phyloP scores from a whole-genome alignment of 2,329 filamentous ascomycete species.

The Botrytis paeoniae region DNA sequence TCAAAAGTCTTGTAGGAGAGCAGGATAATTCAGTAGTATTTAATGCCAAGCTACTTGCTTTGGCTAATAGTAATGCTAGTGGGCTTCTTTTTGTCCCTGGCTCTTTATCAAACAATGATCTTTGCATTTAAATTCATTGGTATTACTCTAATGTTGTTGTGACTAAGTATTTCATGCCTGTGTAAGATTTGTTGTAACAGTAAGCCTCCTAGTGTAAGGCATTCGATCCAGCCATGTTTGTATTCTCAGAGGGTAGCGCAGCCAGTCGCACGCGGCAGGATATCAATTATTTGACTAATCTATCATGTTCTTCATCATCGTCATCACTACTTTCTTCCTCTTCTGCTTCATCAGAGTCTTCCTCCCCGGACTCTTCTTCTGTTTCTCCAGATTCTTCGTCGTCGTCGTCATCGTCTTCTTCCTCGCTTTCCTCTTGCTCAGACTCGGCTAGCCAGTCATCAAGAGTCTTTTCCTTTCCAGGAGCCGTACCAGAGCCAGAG shows the following conservation, averaged over 20 bases:
- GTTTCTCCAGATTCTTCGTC: slow-evolving; percentile 39
- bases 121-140: slow-evolving; percentile 12
- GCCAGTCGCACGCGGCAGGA: background rate
- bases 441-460: slow-evolving; percentile 83
- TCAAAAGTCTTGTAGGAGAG: slow-evolving; percentile 11
- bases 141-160: slow-evolving; percentile 24
- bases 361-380: slow-evolving; percentile 28
- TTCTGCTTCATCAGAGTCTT: slow-evolving; percentile 10
- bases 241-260: slow-evolving; percentile 11
- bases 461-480: slow-evolving; percentile 65
- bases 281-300: slow-evolving; percentile 36
- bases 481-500: slow-evolving; percentile 19
- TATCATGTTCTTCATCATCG: slow-evolving; percentile 34
- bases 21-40: slow-evolving; percentile 26
- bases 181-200: slow-evolving; percentile 10
- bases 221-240: background rate
- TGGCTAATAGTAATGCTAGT: slow-evolving; percentile 33
- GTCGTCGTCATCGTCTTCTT: slow-evolving; percentile 51
- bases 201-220: slow-evolving; percentile 25
- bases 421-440: slow-evolving; percentile 47
- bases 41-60: slow-evolving; percentile 25
- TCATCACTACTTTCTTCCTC: slow-evolving; percentile 37
- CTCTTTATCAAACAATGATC: slow-evolving; percentile 14
- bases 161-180: slow-evolving; percentile 24
- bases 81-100: slow-evolving; percentile 24